These are phyloP conservation scores for Geotrichum phurueaensis DNA, from an alignment of 1,139 yeast genomes.

Conservation along the genomic window DNA sequence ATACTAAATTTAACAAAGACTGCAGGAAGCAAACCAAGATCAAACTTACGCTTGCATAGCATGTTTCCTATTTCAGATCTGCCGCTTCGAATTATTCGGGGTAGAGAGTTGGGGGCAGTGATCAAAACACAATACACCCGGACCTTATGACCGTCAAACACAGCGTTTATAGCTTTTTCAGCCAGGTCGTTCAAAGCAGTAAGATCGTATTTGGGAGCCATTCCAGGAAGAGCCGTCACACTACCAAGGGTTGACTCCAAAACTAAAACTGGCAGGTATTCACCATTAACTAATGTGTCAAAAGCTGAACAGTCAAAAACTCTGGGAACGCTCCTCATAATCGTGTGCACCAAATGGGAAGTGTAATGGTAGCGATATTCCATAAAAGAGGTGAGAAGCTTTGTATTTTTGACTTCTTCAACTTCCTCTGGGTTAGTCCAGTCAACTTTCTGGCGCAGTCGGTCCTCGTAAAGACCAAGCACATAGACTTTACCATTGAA, in stretches of 20 bases:
- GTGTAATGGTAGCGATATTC: conserved; percentile 67
- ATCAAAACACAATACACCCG: conserved; percentile 77
- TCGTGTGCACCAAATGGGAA: conserved; percentile 71
- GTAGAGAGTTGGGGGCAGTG: conserved; percentile 75
- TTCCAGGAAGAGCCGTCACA: conserved; percentile 48
- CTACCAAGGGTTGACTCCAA: conserved; percentile 76
- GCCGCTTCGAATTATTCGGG: conserved; percentile 78
- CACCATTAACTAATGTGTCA: conserved; percentile 78
- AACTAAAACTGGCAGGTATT: conserved; percentile 78
- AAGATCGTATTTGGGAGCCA: conserved; percentile 55
- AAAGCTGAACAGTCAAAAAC: conserved; percentile 89
- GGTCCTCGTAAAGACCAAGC: conserved; percentile 84
- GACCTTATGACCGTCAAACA: conserved; percentile 66
- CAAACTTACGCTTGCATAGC: conserved; percentile 76
- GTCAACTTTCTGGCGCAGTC: conserved; percentile 61
- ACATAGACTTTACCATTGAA: conserved; percentile 83
- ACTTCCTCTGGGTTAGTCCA: conserved; percentile 27
- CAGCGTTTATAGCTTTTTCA: conserved; percentile 62
- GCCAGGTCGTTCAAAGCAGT: conserved; percentile 67
- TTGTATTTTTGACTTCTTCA: conserved; percentile 12
- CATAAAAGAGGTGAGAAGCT: not conserved
- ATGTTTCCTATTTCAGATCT: conserved; percentile 89
- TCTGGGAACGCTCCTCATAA: conserved; percentile 75
- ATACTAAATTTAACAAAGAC: conserved; percentile 78
- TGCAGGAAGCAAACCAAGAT: conserved; percentile 69